These are phyloP conservation scores for Rhododendron henanense DNA, from an alignment of 148 eudicot genomes.

Conservation along the genomic window DNA sequence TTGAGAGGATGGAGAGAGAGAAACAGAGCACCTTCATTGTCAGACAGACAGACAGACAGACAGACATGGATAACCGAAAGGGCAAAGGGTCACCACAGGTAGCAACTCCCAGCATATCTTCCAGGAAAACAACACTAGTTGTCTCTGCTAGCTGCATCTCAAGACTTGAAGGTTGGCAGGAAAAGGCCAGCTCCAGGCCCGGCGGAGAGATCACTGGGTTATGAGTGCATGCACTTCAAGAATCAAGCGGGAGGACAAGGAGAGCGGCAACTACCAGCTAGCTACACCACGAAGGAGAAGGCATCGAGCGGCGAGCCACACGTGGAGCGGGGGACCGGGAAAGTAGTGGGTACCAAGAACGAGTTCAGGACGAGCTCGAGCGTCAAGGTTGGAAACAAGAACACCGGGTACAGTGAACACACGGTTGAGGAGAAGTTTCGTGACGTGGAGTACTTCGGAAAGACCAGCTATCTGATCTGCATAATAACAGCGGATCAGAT, in stretches of 20 bases:
- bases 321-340: neutral
- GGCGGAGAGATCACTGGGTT: neutral
- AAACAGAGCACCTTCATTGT: neutral
- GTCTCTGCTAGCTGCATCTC: neutral
- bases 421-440: neutral
- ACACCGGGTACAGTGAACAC: neutral
- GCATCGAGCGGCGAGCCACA: neutral
- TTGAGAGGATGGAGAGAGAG: neutral
- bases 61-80: neutral
- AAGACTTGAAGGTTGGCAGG: neutral
- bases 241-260: neutral
- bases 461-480: neutral
- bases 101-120: neutral
- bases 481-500: too few relatives aligned
- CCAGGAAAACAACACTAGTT: neutral
- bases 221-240: neutral
- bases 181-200: neutral
- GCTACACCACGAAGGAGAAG: neutral
- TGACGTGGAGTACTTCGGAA: neutral
- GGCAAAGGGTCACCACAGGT: neutral
- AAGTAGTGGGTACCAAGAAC: neutral
- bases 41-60: neutral
- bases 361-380: neutral
- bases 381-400: neutral
- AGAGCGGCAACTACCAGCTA: neutral